Conservation (phyloP, 1,139 yeast genomes). For the Lodderomyces margitis region DNA sequence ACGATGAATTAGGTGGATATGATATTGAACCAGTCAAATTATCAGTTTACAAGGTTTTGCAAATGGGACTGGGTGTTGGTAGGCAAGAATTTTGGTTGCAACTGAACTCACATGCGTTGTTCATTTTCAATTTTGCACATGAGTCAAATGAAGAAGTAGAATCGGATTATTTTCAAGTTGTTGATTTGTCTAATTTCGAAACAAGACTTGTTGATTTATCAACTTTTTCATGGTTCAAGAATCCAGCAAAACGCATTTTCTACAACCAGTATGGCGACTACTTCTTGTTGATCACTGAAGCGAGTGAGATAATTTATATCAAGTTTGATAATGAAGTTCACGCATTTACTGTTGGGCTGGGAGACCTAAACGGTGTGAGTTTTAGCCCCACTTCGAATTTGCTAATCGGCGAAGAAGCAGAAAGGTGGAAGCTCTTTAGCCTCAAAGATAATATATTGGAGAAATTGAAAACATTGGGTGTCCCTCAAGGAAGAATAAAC, state of each 20-base stretch:
- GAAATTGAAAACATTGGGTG: slow-evolving; percentile 15
- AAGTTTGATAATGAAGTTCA: slow-evolving; percentile 17
- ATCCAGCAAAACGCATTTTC: slow-evolving; percentile 22
- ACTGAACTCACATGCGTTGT: slow-evolving; percentile 38
- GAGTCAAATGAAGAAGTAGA: slow-evolving; percentile 13
- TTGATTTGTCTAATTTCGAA: slow-evolving; percentile 34
- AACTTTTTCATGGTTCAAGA: slow-evolving; percentile 32
- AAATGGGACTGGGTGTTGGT: slow-evolving; percentile 29
- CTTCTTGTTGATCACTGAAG: slow-evolving; percentile 31
- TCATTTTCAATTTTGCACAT: slow-evolving; percentile 29
- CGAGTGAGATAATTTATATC: slow-evolving; percentile 31
- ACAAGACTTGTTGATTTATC: slow-evolving; percentile 29
- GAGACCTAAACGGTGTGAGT: slow-evolving; percentile 9
- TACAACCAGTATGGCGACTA: slow-evolving; percentile 29
- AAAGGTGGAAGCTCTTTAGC: slow-evolving; percentile 16
- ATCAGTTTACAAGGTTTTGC: slow-evolving; percentile 33
- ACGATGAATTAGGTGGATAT: slow-evolving; percentile 31
- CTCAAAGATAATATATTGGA: slow-evolving; percentile 14
- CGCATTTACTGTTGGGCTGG: slow-evolving; percentile 14
- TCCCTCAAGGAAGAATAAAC: slow-evolving; percentile 9
- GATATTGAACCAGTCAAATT: slow-evolving; percentile 30
- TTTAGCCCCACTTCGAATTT: slow-evolving; percentile 31
- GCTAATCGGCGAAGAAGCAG: slow-evolving; percentile 17
- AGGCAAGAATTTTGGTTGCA: slow-evolving; percentile 37
- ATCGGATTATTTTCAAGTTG: slow-evolving; percentile 28